Evolutionary conservation across 768 basidiomycete genomes (phyloP).

Genomic region (Trametes coccinea): DNA sequence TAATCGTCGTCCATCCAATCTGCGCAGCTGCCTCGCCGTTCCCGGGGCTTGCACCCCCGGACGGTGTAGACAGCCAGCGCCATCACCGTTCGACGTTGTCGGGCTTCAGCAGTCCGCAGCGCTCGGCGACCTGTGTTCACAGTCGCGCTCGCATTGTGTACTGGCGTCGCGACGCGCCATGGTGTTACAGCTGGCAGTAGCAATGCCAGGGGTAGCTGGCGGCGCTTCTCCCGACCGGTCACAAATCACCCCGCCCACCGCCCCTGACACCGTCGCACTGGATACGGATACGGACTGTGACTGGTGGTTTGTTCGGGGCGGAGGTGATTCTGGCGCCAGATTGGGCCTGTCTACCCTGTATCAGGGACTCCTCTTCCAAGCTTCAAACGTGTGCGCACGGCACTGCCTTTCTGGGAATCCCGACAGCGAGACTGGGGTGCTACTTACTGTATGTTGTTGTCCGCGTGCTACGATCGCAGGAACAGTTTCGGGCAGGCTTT

Average conservation of each 20-base stretch:
- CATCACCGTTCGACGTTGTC: neutral
- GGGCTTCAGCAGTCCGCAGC: neutral
- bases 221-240: neutral
- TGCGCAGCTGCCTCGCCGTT: neutral
- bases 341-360: neutral
- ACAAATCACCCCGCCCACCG: neutral
- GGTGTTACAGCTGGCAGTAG: neutral
- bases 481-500: no score
- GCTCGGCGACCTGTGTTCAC: neutral
- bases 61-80: neutral
- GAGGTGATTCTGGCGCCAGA: neutral
- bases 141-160: neutral
- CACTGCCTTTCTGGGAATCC: neutral
- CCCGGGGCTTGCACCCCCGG: neutral
- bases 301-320: neutral
- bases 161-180: neutral
- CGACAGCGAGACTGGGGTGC: neutral
- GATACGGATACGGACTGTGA: neutral
- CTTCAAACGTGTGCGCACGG: neutral
- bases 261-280: neutral
- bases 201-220: neutral
- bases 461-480: no score
- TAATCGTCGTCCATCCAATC: neutral
- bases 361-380: neutral
- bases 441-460: neutral